A percentile compares a stretch with the other conserved stretches of the same genome.
Evolutionary conservation across 768 basidiomycete species (phyloP).

Genomic region (Pisolithus tinctorius): DNA sequence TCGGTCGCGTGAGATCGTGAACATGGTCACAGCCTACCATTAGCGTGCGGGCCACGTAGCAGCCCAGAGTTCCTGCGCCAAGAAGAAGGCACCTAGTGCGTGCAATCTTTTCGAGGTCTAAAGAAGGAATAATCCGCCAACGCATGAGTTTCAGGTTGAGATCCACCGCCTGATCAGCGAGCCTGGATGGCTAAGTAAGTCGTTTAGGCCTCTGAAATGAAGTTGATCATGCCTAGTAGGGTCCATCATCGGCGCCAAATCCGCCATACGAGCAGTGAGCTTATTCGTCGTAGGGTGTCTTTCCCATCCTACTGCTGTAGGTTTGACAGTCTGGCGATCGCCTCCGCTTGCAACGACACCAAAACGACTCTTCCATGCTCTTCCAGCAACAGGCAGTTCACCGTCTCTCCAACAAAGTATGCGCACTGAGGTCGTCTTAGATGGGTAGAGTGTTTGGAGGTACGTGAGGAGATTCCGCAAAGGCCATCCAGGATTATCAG

Average conservation of each 20-base stretch:
- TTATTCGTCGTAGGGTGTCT: conserved; percentile 78
- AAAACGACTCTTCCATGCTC: conserved; percentile 56
- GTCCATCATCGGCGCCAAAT: conserved; percentile 96
- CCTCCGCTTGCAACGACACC: conserved; percentile 37
- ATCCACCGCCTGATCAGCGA: conserved; percentile 97
- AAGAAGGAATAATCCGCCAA: conserved; percentile 87
- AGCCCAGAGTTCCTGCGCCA: conserved; percentile 94
- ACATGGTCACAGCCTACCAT: conserved; percentile 51
- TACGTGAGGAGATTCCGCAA: conserved; percentile 87
- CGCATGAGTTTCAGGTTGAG: conserved; percentile 96
- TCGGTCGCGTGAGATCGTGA: not conserved
- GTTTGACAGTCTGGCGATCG: conserved; percentile 25
- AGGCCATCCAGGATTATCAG: conserved; percentile 82
- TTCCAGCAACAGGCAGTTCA: conserved; percentile 36
- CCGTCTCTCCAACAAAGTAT: conserved; percentile 76
- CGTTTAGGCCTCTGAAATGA: not conserved
- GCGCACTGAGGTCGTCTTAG: conserved; percentile 41
- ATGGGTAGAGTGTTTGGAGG: conserved; percentile 55
- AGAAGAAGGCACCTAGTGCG: conserved; percentile 75
- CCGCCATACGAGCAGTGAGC: conserved; percentile 79
- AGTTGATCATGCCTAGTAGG: conserved; percentile 55
- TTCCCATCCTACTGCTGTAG: conserved; percentile 90
- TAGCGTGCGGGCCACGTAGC: conserved; percentile 87
- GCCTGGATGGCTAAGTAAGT: conserved; percentile 33
- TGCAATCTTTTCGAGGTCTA: conserved; percentile 85